Evolutionary conservation across 1,284 basidiomycete species (phyloP).

Genomic region (Ustilago loliicola): DNA sequence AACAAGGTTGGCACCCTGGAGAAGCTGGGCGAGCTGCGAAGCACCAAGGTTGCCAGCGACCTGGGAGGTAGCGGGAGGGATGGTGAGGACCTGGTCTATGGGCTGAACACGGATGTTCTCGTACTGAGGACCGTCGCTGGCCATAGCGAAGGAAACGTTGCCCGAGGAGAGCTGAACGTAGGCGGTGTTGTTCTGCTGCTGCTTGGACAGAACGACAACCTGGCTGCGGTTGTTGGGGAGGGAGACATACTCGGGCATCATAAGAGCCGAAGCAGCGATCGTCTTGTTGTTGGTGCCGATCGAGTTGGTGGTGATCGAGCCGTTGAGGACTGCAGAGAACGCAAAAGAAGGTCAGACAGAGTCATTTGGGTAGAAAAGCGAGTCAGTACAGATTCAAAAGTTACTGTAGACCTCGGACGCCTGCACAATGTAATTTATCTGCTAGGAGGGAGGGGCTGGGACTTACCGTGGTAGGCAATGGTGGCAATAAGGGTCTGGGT

Average conservation of each 20-base stretch:
- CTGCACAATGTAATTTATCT: not conserved
- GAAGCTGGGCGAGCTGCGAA: conserved; percentile 68
- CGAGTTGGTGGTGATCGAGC: conserved; percentile 73
- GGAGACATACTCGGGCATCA: conserved; percentile 72
- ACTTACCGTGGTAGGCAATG: conserved; percentile 75
- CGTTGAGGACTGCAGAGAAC: conserved; percentile 72
- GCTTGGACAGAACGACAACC: conserved; percentile 76
- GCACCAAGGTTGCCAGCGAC: conserved; percentile 49
- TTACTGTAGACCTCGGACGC: not conserved
- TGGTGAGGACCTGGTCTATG: conserved; percentile 73
- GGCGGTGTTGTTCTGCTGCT: conserved; percentile 71
- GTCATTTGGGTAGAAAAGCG: too few species aligned
- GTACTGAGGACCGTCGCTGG: conserved; percentile 73
- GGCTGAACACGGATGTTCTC: conserved; percentile 69
- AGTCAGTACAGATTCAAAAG: not conserved
- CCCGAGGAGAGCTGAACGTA: conserved; percentile 75
- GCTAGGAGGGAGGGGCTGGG: too few species aligned
- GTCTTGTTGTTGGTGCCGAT: conserved; percentile 71
- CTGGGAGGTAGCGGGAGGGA: conserved; percentile 48
- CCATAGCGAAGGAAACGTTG: conserved; percentile 51
- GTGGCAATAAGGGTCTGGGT: conserved; percentile 73
- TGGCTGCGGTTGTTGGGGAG: conserved; percentile 72
- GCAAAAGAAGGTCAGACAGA: not conserved
- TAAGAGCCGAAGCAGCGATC: conserved; percentile 78
- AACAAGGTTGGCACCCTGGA: conserved; percentile 71